A percentile compares a stretch with the other conserved stretches of the same genome.
These are phyloP conservation scores for Acer yangbiense DNA, from an alignment of 345 rosid genomes.

Conservation along the genomic window DNA sequence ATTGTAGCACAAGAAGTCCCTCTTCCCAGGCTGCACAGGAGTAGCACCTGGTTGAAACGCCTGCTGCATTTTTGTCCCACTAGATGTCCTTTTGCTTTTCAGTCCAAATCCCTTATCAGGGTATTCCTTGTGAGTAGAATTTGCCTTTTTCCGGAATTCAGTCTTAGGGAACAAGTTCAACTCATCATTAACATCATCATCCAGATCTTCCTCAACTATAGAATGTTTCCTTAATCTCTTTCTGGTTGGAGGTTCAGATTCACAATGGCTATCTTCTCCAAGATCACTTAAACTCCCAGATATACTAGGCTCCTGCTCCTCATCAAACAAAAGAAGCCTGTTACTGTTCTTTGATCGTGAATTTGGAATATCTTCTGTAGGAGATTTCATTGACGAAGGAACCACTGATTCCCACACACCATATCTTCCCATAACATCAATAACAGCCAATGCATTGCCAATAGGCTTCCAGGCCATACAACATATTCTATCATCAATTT, in stretches of 20 bases:
- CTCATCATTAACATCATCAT: slow-evolving; percentile 49
- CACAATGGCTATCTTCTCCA: slow-evolving; percentile 60
- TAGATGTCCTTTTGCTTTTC: slow-evolving; percentile 34
- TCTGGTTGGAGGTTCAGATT: slow-evolving; percentile 59
- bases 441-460: slow-evolving; percentile 83
- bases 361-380: slow-evolving; percentile 72
- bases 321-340: slow-evolving; percentile 72
- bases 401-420: slow-evolving; percentile 92
- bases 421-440: slow-evolving; percentile 74
- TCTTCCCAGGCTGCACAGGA: slow-evolving; percentile 68
- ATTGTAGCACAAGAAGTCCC: slow-evolving; percentile 89
- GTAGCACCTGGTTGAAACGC: slow-evolving; percentile 96
- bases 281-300: slow-evolving; percentile 73
- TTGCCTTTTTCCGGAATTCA: slow-evolving; percentile 41
- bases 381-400: slow-evolving; percentile 91
- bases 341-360: slow-evolving; percentile 60
- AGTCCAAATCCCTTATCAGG: slow-evolving; percentile 38
- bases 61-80: slow-evolving; percentile 72
- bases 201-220: slow-evolving; percentile 43
- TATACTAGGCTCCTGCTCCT: slow-evolving; percentile 50
- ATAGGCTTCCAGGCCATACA: slow-evolving; percentile 94
- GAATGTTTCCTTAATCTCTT: slow-evolving; percentile 68
- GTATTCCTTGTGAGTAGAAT: slow-evolving; percentile 39
- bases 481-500: slow-evolving; percentile 70
- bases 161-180: slow-evolving; percentile 40